These are phyloP conservation scores for Tulasnella sp. DNA, from an alignment of 768 basidiomycete species.

Conservation along the genomic window DNA sequence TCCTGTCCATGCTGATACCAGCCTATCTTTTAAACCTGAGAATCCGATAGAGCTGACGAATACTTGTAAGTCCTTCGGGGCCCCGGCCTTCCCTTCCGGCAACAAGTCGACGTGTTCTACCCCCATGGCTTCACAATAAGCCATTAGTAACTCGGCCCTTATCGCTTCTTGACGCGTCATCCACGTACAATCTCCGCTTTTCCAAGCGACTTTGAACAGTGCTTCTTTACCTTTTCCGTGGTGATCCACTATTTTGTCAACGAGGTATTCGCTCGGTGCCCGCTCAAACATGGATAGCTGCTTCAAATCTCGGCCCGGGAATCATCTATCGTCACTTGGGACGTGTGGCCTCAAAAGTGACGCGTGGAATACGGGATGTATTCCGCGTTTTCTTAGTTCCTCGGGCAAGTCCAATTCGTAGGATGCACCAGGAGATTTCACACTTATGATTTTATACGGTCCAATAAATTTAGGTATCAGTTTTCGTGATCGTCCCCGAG, in stretches of 20 bases:
- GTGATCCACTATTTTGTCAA: constrained; percentile 23
- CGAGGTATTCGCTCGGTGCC: constrained; percentile 21
- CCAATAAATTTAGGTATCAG: constrained; percentile 35
- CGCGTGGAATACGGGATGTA: constrained; percentile 30
- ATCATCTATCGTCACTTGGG: constrained; percentile 29
- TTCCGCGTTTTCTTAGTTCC: constrained; percentile 19
- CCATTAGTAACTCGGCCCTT: constrained; percentile 18
- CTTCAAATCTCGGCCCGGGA: constrained; percentile 24
- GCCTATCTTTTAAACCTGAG: neutral
- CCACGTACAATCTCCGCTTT: constrained; percentile 28
- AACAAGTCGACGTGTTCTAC: neutral
- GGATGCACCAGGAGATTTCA: constrained; percentile 12
- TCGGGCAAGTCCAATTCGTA: constrained; percentile 24
- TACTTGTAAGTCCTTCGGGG: neutral
- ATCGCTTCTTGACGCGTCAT: constrained; percentile 21
- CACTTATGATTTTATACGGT: constrained; percentile 20
- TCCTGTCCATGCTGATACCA: neutral
- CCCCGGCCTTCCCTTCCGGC: neutral
- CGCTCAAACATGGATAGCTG: constrained; percentile 21
- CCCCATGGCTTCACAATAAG: constrained; percentile 26
- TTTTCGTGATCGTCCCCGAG: constrained; percentile 22
- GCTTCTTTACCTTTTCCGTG: constrained; percentile 20
- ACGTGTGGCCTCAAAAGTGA: constrained; percentile 22
- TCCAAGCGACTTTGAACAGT: constrained; percentile 27
- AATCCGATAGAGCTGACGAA: neutral